phyloP scores from a whole-genome alignment of 2,329 filamentous ascomycete genomes.

The Penicillium sp. region DNA sequence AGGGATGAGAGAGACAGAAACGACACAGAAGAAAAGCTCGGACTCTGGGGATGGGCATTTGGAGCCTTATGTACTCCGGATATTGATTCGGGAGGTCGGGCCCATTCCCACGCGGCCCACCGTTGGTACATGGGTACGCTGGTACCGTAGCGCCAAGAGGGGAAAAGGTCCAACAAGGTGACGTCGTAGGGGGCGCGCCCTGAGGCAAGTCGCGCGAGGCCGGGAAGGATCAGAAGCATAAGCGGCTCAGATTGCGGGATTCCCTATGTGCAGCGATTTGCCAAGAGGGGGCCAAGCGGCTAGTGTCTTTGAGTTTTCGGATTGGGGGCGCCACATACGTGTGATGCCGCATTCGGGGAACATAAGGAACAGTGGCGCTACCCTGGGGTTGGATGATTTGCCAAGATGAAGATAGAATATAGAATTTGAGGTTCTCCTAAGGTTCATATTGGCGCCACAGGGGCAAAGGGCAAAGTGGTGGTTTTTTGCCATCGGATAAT shows the following conservation, averaged over 20 bases:
- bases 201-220: conserved; percentile 5
- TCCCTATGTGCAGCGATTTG: not conserved
- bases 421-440: not conserved
- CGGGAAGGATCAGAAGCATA: conserved; percentile 3
- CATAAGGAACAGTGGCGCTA: not conserved
- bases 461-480: not conserved
- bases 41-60: not conserved
- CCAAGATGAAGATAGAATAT: not conserved
- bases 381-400: not conserved
- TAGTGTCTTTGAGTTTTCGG: conserved; percentile 1
- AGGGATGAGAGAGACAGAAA: not conserved
- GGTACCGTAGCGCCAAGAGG: not conserved
- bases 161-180: not conserved
- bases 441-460: not conserved
- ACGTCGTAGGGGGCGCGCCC: not conserved
- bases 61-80: not conserved
- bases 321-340: conserved; percentile 2
- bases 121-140: not conserved
- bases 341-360: not conserved
- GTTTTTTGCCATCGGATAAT: not conserved
- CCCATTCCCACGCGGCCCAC: conserved; percentile 1
- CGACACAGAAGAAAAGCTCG: not conserved
- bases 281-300: not conserved
- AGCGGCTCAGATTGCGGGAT: conserved; percentile 3
- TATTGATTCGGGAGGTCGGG: not conserved